A percentile compares a stretch with the other conserved stretches of the same genome.
Evolutionary conservation across 768 basidiomycete genomes (phyloP).

Genomic region (Cantharellus cinnabarinus): DNA sequence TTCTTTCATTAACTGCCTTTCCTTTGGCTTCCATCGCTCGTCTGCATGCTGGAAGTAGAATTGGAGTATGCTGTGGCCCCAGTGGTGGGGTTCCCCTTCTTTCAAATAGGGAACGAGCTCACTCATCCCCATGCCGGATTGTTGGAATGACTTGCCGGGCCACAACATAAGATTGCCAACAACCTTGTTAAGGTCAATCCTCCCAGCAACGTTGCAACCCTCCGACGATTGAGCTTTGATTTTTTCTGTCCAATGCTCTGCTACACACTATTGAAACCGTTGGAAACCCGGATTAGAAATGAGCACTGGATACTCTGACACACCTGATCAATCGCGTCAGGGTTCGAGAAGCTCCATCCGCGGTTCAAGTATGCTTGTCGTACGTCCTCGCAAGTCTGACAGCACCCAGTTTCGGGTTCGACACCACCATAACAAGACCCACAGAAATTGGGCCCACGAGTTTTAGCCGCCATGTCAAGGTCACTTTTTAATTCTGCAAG

Average conservation of each 20-base stretch:
- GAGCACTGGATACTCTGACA: constrained; percentile 11
- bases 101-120: constrained; percentile 89
- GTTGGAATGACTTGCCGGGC: constrained; percentile 89
- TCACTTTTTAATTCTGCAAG: constrained; percentile 61
- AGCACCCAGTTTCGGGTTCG: constrained; percentile 60
- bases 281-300: not conserved
- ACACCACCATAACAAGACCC: constrained; percentile 91
- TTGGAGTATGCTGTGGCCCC: constrained; percentile 69
- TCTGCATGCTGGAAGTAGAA: constrained; percentile 46
- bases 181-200: constrained; percentile 90
- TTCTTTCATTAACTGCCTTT: constrained; percentile 21
- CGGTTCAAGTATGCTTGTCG: constrained; percentile 72
- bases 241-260: constrained; percentile 90
- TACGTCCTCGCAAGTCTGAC: constrained; percentile 91
- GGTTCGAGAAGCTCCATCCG: constrained; percentile 89
- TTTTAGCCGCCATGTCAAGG: constrained; percentile 52
- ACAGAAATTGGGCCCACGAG: constrained; percentile 47
- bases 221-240: constrained; percentile 81
- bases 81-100: constrained; percentile 78
- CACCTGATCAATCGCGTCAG: constrained; percentile 84
- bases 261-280: constrained; percentile 40
- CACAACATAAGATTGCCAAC: constrained; percentile 89
- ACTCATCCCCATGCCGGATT: constrained; percentile 53
- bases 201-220: constrained; percentile 85
- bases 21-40: constrained; percentile 5